Evolutionary conservation across 805 yeast species (phyloP).

Genomic region (Candida parachauliodes): DNA sequence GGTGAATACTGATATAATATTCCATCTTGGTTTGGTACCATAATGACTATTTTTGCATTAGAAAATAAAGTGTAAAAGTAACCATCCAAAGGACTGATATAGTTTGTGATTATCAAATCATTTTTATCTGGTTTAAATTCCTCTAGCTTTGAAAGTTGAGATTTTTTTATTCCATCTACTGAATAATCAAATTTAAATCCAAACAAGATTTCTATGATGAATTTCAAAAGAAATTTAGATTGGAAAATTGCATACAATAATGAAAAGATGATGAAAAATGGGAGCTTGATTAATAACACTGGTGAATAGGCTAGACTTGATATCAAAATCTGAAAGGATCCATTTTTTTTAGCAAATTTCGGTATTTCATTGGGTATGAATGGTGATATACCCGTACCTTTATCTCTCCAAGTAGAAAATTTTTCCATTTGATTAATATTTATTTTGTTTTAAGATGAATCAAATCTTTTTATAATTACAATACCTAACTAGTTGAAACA

Average conservation of each 20-base stretch:
- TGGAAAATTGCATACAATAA: slow-evolving; percentile 15
- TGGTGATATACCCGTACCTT: slow-evolving; percentile 92
- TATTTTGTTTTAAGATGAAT: too few species aligned
- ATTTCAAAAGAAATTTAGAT: slow-evolving; percentile 17
- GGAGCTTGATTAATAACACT: slow-evolving; percentile 26
- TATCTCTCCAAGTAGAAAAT: slow-evolving; percentile 81
- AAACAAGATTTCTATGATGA: slow-evolving; percentile 23
- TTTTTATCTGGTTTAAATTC: slow-evolving; percentile 36
- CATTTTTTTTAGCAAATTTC: slow-evolving; percentile 2
- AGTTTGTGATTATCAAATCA: slow-evolving; percentile 55
- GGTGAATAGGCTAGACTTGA: background rate
- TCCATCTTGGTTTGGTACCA: slow-evolving; percentile 39
- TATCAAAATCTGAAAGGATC: background rate
- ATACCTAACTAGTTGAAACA: too few species aligned
- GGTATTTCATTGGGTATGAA: slow-evolving; percentile 52
- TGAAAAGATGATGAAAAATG: slow-evolving; percentile 20
- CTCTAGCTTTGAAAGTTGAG: slow-evolving; percentile 30
- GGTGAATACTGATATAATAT: slow-evolving; percentile 22
- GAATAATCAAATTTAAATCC: slow-evolving; percentile 35
- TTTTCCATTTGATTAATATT: too few species aligned
- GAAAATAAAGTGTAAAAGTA: slow-evolving; percentile 21
- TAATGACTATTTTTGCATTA: slow-evolving; percentile 25
- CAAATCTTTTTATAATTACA: too few species aligned
- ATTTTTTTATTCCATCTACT: slow-evolving; percentile 50
- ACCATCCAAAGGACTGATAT: slow-evolving; percentile 57